Percentiles rank a stretch among this genome's conserved stretches.
phyloP scores from a whole-genome alignment of 2,329 filamentous ascomycete species.

The Fusarium armeniacum region DNA sequence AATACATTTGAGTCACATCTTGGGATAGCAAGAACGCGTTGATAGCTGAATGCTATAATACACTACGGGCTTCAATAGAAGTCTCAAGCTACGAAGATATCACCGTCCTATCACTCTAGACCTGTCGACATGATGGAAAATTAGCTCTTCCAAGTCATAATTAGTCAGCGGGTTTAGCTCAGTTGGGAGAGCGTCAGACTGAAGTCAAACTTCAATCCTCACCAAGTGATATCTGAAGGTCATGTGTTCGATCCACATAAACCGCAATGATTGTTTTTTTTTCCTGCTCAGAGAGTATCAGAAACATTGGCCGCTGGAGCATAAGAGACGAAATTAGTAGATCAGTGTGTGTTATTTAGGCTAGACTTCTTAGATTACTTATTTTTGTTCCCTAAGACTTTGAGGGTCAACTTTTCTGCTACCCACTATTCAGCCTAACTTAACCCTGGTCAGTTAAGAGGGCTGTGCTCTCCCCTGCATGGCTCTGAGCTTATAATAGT shows the following conservation, averaged over 20 bases:
- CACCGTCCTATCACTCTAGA: too few species aligned
- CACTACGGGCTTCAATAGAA: too few species aligned
- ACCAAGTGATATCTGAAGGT: constrained; percentile 33
- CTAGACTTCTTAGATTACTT: too few species aligned
- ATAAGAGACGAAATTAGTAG: too few species aligned
- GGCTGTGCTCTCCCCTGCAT: background rate
- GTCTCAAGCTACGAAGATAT: too few species aligned
- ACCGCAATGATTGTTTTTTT: constrained; percentile 7
- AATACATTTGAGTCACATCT: rapidly evolving
- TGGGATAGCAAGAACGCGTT: rapidly evolving
- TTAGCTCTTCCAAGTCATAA: rapidly evolving
- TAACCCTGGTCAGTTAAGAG: background rate
- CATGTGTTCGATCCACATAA: constrained; percentile 38
- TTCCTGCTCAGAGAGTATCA: background rate
- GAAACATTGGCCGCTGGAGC: too few species aligned
- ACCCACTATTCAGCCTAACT: too few species aligned
- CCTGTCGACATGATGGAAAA: background rate
- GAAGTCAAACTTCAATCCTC: constrained; percentile 34
- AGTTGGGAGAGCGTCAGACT: constrained; percentile 38
- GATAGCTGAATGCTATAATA: rapidly evolving
- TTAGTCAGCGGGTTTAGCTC: constrained; percentile 38
- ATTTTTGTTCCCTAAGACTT: too few species aligned
- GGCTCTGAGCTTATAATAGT: background rate
- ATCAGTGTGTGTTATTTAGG: too few species aligned
- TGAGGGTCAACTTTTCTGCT: too few species aligned